Conservation (phyloP, 2,329 filamentous ascomycete genomes). For the Aspergillus tamarii region DNA sequence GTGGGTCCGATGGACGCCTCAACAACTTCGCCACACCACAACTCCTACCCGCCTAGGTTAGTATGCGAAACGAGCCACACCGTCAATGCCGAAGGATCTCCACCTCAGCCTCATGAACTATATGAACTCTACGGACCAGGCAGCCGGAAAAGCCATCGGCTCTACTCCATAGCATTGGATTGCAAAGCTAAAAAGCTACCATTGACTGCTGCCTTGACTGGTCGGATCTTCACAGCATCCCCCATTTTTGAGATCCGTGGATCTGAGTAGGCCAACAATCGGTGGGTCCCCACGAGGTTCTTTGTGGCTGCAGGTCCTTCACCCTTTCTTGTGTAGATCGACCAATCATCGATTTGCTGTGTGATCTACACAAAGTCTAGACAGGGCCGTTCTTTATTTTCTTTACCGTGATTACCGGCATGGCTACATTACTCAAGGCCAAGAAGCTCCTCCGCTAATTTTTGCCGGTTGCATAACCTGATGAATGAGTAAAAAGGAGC, state of each 20-base stretch:
- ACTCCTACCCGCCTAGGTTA: not conserved
- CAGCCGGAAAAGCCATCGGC: not conserved
- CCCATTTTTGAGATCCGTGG: not conserved
- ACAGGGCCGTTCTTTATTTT: not conserved
- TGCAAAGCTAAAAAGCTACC: not conserved
- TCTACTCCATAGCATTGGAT: not conserved
- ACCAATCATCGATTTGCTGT: not conserved
- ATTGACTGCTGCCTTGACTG: not conserved
- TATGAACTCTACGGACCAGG: not conserved
- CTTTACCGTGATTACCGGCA: not conserved
- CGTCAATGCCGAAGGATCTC: not conserved
- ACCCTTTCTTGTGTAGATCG: not conserved
- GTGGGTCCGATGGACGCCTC: not conserved
- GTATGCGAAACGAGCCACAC: not conserved
- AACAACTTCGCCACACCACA: conserved; percentile 9
- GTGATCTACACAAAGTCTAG: not conserved
- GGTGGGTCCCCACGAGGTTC: conserved; percentile 5
- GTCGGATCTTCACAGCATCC: not conserved
- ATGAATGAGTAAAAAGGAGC: not conserved
- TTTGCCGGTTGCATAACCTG: not conserved
- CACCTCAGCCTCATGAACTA: conserved; percentile 3
- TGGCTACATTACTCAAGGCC: not conserved
- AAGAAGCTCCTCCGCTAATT: not conserved
- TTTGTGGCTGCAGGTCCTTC: not conserved
- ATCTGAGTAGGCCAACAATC: not conserved